These are phyloP conservation scores for Lippia alba DNA, from an alignment of 305 asterid species.

Conservation along the genomic window DNA sequence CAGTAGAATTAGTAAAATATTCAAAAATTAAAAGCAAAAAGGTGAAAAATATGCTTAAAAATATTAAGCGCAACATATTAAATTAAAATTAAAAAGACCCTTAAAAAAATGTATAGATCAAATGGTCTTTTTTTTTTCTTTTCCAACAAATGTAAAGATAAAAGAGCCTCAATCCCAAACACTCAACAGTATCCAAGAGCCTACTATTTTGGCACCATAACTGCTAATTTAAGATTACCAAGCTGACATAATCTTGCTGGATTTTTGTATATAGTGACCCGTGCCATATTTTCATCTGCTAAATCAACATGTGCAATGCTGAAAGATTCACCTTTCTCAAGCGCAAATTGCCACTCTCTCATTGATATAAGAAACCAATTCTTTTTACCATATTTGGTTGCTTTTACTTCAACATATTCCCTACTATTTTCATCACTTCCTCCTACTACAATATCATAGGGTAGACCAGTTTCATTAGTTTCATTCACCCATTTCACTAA, in stretches of 20 bases:
- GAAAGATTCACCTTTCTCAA: constrained; percentile 81
- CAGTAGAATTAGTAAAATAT: too few relatives aligned
- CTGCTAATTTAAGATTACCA: constrained; percentile 77
- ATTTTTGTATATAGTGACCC: constrained; percentile 71
- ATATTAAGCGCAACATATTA: too few relatives aligned
- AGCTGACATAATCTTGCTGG: constrained; percentile 76
- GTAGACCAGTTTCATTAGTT: constrained; percentile 81
- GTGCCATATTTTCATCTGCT: constrained; percentile 57
- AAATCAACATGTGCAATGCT: constrained; percentile 82
- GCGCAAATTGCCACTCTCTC: constrained; percentile 90
- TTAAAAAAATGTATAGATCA: too few relatives aligned
- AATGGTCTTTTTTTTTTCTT: too few relatives aligned
- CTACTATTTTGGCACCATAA: constrained; percentile 56
- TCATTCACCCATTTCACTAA: constrained; percentile 83
- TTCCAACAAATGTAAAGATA: too few relatives aligned
- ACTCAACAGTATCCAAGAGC: background rate
- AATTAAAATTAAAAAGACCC: too few relatives aligned
- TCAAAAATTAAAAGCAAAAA: too few relatives aligned
- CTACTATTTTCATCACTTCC: constrained; percentile 43
- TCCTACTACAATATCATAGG: constrained; percentile 76
- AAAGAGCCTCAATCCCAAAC: too few relatives aligned
- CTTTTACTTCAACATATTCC: constrained; percentile 91
- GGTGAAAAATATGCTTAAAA: too few relatives aligned
- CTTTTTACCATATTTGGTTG: constrained; percentile 68
- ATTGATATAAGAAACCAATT: constrained; percentile 70